These are phyloP conservation scores for Penicillium sp. DNA, from an alignment of 2,329 filamentous ascomycete species.

Conservation along the genomic window DNA sequence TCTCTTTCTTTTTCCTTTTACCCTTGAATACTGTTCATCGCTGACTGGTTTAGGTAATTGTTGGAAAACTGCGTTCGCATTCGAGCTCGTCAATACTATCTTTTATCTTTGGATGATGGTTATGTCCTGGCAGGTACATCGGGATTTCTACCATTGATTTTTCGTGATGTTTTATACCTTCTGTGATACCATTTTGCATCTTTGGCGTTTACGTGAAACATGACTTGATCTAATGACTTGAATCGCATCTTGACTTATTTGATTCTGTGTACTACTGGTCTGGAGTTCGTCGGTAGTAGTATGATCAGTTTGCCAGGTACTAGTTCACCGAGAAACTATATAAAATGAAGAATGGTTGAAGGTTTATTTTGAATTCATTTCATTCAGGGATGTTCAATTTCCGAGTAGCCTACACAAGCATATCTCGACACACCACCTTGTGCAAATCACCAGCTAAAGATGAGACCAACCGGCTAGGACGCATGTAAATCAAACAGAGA, in stretches of 20 bases:
- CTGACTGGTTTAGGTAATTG: slow-evolving; percentile 46
- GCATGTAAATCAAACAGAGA: slow-evolving; percentile 5
- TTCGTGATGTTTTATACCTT: slow-evolving; percentile 4
- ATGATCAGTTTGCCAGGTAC: no score
- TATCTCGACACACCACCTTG: slow-evolving; percentile 1
- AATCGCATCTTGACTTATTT: no score
- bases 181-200: slow-evolving; percentile 16
- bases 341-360: no score
- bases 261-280: no score
- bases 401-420: slow-evolving; percentile 4
- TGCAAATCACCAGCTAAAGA: no score
- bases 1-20: not conserved
- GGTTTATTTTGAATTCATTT: no score
- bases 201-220: slow-evolving; percentile 9
- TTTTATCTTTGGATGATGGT: slow-evolving; percentile 63
- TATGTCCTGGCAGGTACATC: slow-evolving; percentile 52
- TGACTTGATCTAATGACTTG: not conserved
- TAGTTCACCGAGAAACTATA: no score
- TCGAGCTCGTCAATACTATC: slow-evolving; percentile 58
- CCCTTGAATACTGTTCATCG: slow-evolving; percentile 1
- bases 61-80: slow-evolving; percentile 59
- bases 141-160: slow-evolving; percentile 27
- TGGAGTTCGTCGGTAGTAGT: no score
- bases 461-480: not conserved
- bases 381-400: not conserved